A percentile compares a stretch with the other conserved stretches of the same genome.
phyloP scores from a whole-genome alignment of 805 yeast genomes.

The Candida orba region DNA sequence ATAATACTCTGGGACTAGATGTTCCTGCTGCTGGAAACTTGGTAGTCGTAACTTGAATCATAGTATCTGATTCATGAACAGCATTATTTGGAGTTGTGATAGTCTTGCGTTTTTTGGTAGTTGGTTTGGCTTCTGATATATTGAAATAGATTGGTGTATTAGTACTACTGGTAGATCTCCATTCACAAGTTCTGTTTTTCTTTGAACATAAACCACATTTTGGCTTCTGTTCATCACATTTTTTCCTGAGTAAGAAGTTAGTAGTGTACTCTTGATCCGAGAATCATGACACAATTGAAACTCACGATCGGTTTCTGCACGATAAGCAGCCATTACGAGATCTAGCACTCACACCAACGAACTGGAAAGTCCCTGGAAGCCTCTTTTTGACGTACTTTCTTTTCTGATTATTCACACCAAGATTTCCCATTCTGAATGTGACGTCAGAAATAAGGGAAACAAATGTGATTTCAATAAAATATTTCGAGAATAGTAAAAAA shows the following conservation, averaged over 20 bases:
- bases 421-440: no score
- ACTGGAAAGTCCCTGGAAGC: neutral
- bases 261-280: neutral
- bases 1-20: neutral
- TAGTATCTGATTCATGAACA: neutral
- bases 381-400: conserved; percentile 2
- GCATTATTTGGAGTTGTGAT: neutral
- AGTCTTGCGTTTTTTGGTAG: no score
- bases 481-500: no score
- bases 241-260: neutral
- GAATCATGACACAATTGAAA: neutral
- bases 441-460: no score
- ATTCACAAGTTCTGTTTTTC: neutral
- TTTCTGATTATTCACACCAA: neutral
- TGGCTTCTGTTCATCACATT: conserved; percentile 2
- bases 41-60: neutral
- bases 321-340: conserved; percentile 4
- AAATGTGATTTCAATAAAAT: no score
- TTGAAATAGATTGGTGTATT: no score
- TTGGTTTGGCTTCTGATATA: no score
- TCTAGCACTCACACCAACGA: conserved; percentile 2
- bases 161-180: neutral
- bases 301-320: conserved; percentile 4
- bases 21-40: conserved; percentile 5
- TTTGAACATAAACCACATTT: neutral